Conservation (phyloP, 2,329 filamentous ascomycete genomes). For the Trichoderma harzianum region DNA sequence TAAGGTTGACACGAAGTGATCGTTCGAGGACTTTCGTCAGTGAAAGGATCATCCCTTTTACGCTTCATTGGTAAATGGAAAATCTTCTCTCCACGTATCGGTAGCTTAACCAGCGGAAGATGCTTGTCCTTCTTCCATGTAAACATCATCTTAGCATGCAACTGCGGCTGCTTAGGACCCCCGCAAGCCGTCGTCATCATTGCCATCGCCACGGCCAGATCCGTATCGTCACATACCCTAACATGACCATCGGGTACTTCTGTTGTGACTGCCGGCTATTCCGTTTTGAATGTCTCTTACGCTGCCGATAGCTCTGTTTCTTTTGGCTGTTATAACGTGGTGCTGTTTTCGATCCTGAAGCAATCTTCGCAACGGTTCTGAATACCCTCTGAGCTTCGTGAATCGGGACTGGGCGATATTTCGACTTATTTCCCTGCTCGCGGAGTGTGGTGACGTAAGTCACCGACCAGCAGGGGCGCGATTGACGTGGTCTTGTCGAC, state of each 20-base stretch:
- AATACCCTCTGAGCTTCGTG: background rate
- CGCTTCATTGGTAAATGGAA: background rate
- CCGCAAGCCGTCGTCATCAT: background rate
- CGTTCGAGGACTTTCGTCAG: background rate
- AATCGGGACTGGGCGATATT: background rate
- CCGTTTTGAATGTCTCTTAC: background rate
- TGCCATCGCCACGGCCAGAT: background rate
- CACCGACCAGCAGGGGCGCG: background rate
- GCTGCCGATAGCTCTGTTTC: background rate
- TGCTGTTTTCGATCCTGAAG: background rate
- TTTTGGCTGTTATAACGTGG: background rate
- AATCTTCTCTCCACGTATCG: background rate
- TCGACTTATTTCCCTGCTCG: background rate
- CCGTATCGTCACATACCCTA: background rate
- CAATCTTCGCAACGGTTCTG: background rate
- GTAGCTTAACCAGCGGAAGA: background rate
- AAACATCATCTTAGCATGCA: background rate
- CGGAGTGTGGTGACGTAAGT: background rate
- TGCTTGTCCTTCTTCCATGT: background rate
- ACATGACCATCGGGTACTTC: background rate
- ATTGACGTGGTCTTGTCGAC: background rate
- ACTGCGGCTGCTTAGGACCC: too few species aligned
- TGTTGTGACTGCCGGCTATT: background rate
- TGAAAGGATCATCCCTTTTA: background rate
- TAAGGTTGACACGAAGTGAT: background rate